Evolutionary conservation across 352 stramenopile genomes (phyloP).

Genomic region (Pythium monospermum): DNA sequence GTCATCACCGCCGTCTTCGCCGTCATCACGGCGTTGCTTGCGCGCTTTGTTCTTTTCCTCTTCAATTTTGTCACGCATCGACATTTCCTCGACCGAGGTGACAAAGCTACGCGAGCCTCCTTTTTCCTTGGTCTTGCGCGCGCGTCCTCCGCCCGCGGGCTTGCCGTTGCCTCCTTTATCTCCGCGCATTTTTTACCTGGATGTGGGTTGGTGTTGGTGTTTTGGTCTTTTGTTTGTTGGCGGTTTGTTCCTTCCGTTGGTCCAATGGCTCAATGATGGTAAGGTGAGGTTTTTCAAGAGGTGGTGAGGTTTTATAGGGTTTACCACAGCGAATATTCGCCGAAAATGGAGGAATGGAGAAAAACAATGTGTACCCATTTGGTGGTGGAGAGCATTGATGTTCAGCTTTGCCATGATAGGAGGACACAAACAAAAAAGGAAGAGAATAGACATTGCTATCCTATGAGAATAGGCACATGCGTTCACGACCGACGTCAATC

Average conservation of each 20-base stretch:
- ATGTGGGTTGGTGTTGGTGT: conserved; percentile 1
- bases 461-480: too few species aligned
- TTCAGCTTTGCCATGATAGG: too few species aligned
- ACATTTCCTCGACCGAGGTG: conserved; percentile 82
- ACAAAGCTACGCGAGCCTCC: conserved; percentile 73
- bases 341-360: not conserved
- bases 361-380: too few species aligned
- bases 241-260: conserved; percentile 13
- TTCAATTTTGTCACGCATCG: conserved; percentile 61
- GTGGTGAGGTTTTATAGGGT: conserved; percentile 16
- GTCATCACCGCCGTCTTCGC: conserved; percentile 32
- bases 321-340: conserved; percentile 21
- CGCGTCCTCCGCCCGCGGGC: conserved; percentile 32
- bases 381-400: too few species aligned
- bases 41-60: conserved; percentile 65
- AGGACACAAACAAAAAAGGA: too few species aligned
- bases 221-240: not conserved
- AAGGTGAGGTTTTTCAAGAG: not conserved
- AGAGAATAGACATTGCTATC: too few species aligned
- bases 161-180: conserved; percentile 66
- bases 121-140: conserved; percentile 60
- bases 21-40: conserved; percentile 56
- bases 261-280: conserved; percentile 1
- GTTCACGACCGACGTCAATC: too few species aligned
- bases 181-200: conserved; percentile 30